phyloP scores from a whole-genome alignment of 768 basidiomycete genomes.

The Xerocomellus amylosporus region DNA sequence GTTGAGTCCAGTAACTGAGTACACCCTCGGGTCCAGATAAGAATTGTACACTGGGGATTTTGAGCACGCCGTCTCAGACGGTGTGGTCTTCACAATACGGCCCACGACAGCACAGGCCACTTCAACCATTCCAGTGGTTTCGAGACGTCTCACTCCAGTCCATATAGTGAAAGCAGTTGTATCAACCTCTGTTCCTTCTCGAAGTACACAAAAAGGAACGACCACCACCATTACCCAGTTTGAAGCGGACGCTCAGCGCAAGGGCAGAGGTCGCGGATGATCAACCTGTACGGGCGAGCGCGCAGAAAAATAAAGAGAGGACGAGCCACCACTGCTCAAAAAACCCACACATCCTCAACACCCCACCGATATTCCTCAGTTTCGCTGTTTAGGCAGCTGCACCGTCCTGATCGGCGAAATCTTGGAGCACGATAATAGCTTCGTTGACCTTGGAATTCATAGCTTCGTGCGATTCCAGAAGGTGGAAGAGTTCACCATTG shows the following conservation, averaged over 20 bases:
- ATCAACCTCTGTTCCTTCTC: slow-evolving; percentile 57
- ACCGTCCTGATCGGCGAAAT: slow-evolving; percentile 59
- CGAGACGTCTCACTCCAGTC: neutral
- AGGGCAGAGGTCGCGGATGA: slow-evolving; percentile 39
- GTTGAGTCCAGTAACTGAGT: too few species aligned
- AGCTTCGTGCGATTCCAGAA: slow-evolving; percentile 78
- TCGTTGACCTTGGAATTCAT: slow-evolving; percentile 90
- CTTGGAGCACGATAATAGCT: slow-evolving; percentile 84
- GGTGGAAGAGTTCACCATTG: slow-evolving; percentile 85
- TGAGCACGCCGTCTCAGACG: neutral
- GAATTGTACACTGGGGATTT: neutral
- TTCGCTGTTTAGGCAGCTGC: neutral
- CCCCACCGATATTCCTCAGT: neutral
- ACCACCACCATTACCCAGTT: slow-evolving; percentile 50
- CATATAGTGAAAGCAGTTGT: slow-evolving; percentile 50
- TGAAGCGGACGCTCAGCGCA: slow-evolving; percentile 35
- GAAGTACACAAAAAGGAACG: slow-evolving; percentile 51
- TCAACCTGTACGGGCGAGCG: slow-evolving; percentile 35
- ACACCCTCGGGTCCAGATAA: too few species aligned
- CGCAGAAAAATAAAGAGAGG: slow-evolving; percentile 42
- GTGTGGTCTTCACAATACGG: too few species aligned
- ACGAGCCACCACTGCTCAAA: slow-evolving; percentile 46
- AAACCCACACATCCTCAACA: slow-evolving; percentile 17
- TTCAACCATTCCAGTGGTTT: too few species aligned
- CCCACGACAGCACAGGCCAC: too few species aligned